Conservation (phyloP, 2,329 filamentous ascomycete species). For the Hymenoscyphus fructigenus region DNA sequence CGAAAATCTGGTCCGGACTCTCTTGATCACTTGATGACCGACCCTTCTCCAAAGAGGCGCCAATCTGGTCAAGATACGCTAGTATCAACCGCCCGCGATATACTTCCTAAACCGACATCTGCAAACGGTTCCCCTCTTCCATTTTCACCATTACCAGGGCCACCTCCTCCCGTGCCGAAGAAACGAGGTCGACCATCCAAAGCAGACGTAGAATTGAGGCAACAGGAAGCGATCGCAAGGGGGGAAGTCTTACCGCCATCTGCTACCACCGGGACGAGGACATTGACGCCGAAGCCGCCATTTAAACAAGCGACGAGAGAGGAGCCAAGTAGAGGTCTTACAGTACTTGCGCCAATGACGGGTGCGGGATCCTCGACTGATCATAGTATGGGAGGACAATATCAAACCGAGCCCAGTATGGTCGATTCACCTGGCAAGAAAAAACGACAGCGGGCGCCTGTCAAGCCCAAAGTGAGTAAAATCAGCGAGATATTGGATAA, state of each 20-base stretch:
- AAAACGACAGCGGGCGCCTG: constrained; percentile 17
- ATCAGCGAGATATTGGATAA: constrained; percentile 9
- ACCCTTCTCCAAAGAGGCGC: constrained; percentile 27
- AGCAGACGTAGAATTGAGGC: constrained; percentile 31
- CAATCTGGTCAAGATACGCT: constrained; percentile 22
- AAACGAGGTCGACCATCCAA: constrained; percentile 36
- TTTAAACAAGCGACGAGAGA: constrained; percentile 13
- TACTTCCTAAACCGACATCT: constrained; percentile 32
- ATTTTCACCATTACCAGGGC: constrained; percentile 18
- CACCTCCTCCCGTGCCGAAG: constrained; percentile 21
- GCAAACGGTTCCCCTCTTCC: constrained; percentile 29
- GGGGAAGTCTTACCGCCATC: constrained; percentile 31
- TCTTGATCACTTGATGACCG: constrained; percentile 20
- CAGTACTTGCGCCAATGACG: constrained; percentile 15
- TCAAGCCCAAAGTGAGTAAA: constrained; percentile 5
- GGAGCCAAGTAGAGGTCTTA: constrained; percentile 19
- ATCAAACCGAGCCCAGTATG: constrained; percentile 13
- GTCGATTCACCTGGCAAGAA: constrained; percentile 26
- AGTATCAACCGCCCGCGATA: constrained; percentile 21
- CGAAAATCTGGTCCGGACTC: constrained; percentile 28
- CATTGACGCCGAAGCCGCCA: constrained; percentile 10
- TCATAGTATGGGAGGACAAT: constrained; percentile 15
- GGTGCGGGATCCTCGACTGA: constrained; percentile 9
- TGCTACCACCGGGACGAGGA: constrained; percentile 4
- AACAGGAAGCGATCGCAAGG: constrained; percentile 29